These are phyloP conservation scores for Drosera spatulata DNA, from an alignment of 179 eudicot species.

Conservation along the genomic window DNA sequence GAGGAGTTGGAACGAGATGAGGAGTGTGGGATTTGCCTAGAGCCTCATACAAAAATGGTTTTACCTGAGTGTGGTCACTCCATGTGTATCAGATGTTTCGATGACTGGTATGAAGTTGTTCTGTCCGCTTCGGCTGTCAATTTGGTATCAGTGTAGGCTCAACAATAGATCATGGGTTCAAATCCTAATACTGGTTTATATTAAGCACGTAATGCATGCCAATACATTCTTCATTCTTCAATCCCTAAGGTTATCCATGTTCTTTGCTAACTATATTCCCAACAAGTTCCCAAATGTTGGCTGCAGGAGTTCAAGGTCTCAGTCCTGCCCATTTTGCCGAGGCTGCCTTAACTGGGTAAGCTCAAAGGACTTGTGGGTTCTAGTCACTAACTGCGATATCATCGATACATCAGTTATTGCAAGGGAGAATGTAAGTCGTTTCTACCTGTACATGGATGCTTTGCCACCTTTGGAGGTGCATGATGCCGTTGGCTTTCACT, in stretches of 20 bases:
- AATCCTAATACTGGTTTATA: too few species aligned
- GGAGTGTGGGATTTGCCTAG: slow-evolving; percentile 90
- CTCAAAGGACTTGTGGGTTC: slow-evolving; percentile 77
- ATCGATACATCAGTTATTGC: slow-evolving; percentile 47
- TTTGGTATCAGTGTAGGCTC: too few species aligned
- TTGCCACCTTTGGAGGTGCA: slow-evolving; percentile 34
- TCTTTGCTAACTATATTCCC: not conserved
- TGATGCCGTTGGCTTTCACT: slow-evolving; percentile 41
- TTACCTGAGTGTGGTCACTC: slow-evolving; percentile 80
- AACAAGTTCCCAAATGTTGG: not conserved
- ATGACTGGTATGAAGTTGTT: slow-evolving; percentile 50
- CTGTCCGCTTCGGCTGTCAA: too few species aligned
- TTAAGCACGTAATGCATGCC: too few species aligned
- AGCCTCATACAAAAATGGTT: slow-evolving; percentile 51
- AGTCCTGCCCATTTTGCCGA: slow-evolving; percentile 88
- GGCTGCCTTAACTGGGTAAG: slow-evolving; percentile 62
- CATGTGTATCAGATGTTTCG: slow-evolving; percentile 69
- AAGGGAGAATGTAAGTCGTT: slow-evolving; percentile 53
- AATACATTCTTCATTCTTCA: too few species aligned
- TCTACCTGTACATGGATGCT: slow-evolving; percentile 56
- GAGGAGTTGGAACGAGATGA: slow-evolving; percentile 45
- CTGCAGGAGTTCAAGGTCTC: slow-evolving; percentile 59
- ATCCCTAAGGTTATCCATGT: too few species aligned
- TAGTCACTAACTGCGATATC: slow-evolving; percentile 40
- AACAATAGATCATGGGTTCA: too few species aligned